Base-by-base conservation (phyloP, 2,329 filamentous ascomycete genomes). In the Gliomastix tumulicola region DNA sequence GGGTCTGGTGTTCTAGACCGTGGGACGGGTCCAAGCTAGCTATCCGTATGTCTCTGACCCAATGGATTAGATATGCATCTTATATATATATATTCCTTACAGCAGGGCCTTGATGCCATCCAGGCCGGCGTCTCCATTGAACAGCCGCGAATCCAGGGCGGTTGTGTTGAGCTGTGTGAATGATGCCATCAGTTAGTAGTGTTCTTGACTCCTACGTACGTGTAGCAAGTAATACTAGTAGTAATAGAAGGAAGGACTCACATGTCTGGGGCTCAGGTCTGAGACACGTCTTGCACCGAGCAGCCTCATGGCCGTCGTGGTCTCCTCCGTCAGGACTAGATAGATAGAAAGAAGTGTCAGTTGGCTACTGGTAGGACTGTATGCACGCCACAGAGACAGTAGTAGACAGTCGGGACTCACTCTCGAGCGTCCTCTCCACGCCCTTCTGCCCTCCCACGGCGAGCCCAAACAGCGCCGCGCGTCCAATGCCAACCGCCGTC, bases 401-500 rank as follows among this genome's bases (percentile, higher is more conserved):
- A n/a, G n/a, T n/a, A n/a, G n/a, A n/a, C n/a, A n/a, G n/a, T n/a
- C n/a, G n/a, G n/a, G n/a, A n/a, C n/a, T n/a, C n/a, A n/a, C n/a
- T n/a, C 17, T 43, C 13, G 32, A 55, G 42, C 10, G 48, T 57
- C 48, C 55, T 58, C 44, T 54, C 46, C 2, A 71, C 66, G 30
- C 68, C 68, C 11, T 59, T 56, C 31, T 55, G 49, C 7, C 68
- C 68, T 20, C 34, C 34, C 7, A 36, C 25, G 17, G 25, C 34
- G 10, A 36, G n/a, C 40, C 46, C 25, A 44, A 46, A 63, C 7
- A 42, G 25, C 12, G 28, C 23, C 12, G 61, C 53, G 12, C 69
- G 50, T 11, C 68, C 70, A 11, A 74, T 46, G 13, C 69, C 55
- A 2, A 65, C 57, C 9, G 53, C 56, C 40, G 57, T 60, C 15